Conservation (phyloP, 2,329 filamentous ascomycete species). For the Waltergamsia citrina region DNA sequence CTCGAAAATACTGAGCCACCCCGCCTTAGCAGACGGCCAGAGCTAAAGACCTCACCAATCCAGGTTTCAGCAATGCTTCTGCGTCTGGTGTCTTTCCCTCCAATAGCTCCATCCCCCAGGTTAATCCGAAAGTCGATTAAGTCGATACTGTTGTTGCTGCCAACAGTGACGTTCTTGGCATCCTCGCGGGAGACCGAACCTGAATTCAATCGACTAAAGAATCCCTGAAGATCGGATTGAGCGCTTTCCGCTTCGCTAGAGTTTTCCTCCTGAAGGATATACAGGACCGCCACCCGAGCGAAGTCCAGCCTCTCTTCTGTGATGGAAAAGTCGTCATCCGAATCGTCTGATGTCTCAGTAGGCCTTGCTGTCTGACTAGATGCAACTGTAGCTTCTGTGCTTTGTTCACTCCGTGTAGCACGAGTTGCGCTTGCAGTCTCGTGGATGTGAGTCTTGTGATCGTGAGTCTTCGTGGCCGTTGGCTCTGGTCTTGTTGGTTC, state of each 20-base stretch:
- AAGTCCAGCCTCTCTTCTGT: constrained; percentile 53
- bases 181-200: constrained; percentile 25
- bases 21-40: background rate
- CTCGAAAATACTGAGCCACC: background rate
- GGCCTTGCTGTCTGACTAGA: too few relatives aligned
- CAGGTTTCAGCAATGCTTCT: background rate
- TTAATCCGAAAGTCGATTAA: constrained; percentile 37
- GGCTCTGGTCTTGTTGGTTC: too few relatives aligned
- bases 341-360: too few relatives aligned
- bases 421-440: too few relatives aligned
- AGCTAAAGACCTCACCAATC: background rate
- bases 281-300: constrained; percentile 52
- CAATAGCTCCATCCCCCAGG: constrained; percentile 18
- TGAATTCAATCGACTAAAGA: constrained; percentile 34
- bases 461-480: too few relatives aligned
- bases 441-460: too few relatives aligned
- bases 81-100: constrained; percentile 9
- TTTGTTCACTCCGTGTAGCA: too few relatives aligned
- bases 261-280: constrained; percentile 46
- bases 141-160: constrained; percentile 36
- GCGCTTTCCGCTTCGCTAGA: constrained; percentile 41
- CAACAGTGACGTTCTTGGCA: constrained; percentile 31
- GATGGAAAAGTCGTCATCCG: constrained; percentile 27
- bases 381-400: too few relatives aligned
- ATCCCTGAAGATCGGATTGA: constrained; percentile 42